phyloP scores from a whole-genome alignment of 1,284 basidiomycete species.

The Cutaneotrichosporon cavernicola region DNA sequence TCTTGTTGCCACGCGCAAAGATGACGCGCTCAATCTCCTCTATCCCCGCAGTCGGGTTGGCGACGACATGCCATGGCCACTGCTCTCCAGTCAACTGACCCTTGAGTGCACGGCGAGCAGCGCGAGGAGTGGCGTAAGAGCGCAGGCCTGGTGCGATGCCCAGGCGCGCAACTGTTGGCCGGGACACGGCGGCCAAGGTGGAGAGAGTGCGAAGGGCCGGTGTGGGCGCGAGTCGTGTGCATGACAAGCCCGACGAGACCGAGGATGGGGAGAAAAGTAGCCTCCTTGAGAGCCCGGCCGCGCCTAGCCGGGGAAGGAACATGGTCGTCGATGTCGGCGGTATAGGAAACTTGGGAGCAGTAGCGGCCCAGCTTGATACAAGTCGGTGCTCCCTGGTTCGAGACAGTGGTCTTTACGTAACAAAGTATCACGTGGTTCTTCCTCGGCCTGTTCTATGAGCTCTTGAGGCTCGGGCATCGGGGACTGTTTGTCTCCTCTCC shows the following conservation, averaged over 20 bases:
- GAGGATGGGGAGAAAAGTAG: not conserved
- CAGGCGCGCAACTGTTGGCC: not conserved
- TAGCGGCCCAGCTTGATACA: not conserved
- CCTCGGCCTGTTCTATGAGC: no score
- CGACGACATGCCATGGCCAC: slow-evolving; percentile 26
- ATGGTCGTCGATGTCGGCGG: not conserved
- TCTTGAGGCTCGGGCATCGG: not conserved
- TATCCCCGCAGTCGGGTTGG: slow-evolving; percentile 8
- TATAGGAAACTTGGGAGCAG: not conserved
- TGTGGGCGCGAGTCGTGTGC: not conserved
- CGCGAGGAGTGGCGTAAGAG: not conserved
- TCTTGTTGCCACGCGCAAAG: slow-evolving; percentile 18
- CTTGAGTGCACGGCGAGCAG: not conserved
- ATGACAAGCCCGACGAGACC: not conserved
- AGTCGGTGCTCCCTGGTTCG: not conserved
- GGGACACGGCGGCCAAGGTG: not conserved
- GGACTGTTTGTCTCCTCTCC: not conserved
- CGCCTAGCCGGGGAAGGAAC: not conserved
- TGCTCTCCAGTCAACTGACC: slow-evolving; percentile 5
- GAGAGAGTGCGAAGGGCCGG: not conserved
- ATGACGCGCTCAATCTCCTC: slow-evolving; percentile 28
- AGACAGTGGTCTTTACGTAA: not conserved
- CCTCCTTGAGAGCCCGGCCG: not conserved
- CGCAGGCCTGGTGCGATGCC: slow-evolving; percentile 4
- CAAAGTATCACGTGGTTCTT: not conserved